Evolutionary conservation across 129 eudicot species (phyloP), one percentile per base, ranked within the genome.

Genomic region (Calendula officinalis): DNA sequence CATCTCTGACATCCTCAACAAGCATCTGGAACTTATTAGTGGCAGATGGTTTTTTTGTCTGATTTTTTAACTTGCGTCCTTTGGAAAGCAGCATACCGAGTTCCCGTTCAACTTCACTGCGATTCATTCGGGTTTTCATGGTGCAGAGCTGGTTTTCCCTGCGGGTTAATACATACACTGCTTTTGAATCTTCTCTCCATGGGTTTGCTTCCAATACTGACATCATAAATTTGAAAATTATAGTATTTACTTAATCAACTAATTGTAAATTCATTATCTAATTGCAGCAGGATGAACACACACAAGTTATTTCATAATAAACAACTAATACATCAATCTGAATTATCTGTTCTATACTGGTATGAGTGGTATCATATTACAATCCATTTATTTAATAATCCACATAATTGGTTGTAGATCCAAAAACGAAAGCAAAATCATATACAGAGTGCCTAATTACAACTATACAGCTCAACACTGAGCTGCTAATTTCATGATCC

Each of bases 71-170:
- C 67, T 86, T 86, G 2, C 57, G 80, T 16, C 86, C 88, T 83
- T 89, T 94, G 51, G 97, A 94, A 49, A 94, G 82, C 75, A 94
- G 62, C 70, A 78, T 63, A 8, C 97, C 95, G 13, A 94, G 99
- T 79, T 94, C 99, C 39, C 81, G 79, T 77, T 81, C 99, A 75
- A 94, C 97, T 80, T 94, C 99, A 77, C 99, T 89, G 80, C 94
- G 95, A 49, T 80, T 89, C 80, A 83, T 86, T 22, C 97, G 86
- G 59, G 97, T 94, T 80, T 86, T 94, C 99, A 94, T 94, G 1
- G 99, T 94, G 78, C 99, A 94, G 33, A 94, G 78, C 66, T 94
- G 90, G 82, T 94, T 94, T 74, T 89, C 97, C 70, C 78, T 83
- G 64, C 82, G 94, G 30, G 99, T 94, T 59, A 94, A 78, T 37